Evolutionary conservation across 2,329 filamentous ascomycete species (phyloP), one percentile per base, ranked within the genome.

Genomic region (Onygena corvina): DNA sequence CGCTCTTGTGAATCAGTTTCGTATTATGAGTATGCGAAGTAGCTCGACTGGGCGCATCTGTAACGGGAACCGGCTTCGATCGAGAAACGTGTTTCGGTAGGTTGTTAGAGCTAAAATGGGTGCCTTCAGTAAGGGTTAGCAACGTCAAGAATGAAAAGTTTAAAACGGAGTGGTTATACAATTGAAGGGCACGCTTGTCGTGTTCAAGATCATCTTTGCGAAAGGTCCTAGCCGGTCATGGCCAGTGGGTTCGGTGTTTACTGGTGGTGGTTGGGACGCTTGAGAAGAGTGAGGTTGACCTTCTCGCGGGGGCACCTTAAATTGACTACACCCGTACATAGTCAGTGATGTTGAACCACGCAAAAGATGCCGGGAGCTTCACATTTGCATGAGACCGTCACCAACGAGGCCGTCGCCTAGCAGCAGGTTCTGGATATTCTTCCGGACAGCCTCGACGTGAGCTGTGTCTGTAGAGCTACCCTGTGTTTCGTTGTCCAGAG

Each of bases 401-500:
- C 50, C 30, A 4, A 14, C 46, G 21, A 42, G 16, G 4, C 38
- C 38, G n/a, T 42, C 38, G 21, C 38, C 38, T 42, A 42, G 14
- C 21, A 95, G 66, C 34, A 94, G 75, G 54, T 81, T 79, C 50
- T 86, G 77, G 25, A 95, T 72, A 62, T 90, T 81, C 57, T 83
- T 76, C 40, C 89, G 73, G 8, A 81, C 83, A 57, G 82, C 79
- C 57, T 85, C 81, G 42, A 89, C 70, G 54, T 79, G 77, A 60
- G 77, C 76, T 16, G 84, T 81, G 40, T 66, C 63, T 42, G 63
- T 61, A 36, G 76, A 74, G 44, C 73, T 70, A 20, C 77, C 75
- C 34, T 72, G 67, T 52, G 82, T 80, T 62, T 90, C 85, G 55
- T 73, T 72, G 60, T 92, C 88, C 44, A 95, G 69, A 40, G 75